Evolutionary conservation across 768 basidiomycete species (phyloP).

Genomic region (Serendipita sp.): DNA sequence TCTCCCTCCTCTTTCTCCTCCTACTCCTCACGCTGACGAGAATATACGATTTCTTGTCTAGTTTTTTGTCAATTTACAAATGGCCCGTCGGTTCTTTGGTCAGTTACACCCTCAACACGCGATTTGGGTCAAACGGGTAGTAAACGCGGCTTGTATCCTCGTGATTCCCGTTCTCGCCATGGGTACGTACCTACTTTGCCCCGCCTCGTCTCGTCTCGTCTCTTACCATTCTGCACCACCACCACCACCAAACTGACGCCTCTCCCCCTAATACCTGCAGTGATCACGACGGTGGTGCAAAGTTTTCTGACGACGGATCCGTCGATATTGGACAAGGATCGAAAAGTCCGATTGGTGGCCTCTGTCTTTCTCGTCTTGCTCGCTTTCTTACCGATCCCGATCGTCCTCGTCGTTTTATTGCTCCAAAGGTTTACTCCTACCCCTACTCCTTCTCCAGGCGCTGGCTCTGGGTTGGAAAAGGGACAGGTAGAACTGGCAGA

Average conservation of each 20-base stretch:
- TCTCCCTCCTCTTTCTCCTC: not conserved
- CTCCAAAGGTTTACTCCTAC: not conserved
- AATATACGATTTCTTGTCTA: not conserved
- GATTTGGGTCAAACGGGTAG: not conserved
- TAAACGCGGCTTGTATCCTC: not conserved
- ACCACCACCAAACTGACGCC: not conserved
- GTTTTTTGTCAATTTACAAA: conserved; percentile 3
- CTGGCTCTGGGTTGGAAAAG: not conserved
- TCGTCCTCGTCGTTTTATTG: not conserved
- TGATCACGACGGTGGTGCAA: not conserved
- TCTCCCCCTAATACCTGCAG: not conserved
- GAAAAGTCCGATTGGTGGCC: not conserved
- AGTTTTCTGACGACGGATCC: not conserved
- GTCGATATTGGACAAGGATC: not conserved
- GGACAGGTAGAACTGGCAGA: not conserved
- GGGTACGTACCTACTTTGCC: not conserved
- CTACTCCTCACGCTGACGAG: not conserved
- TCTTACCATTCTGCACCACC: too few relatives aligned
- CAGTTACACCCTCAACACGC: not conserved
- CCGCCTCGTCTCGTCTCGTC: too few relatives aligned
- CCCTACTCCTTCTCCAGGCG: not conserved
- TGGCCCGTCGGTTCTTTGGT: not conserved
- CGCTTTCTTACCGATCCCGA: conserved; percentile 1
- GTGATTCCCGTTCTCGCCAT: conserved; percentile 1
- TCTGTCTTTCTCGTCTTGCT: not conserved